These are phyloP conservation scores for Articulospora tetracladia DNA, from an alignment of 495 filamentous ascomycete species.

Conservation along the genomic window DNA sequence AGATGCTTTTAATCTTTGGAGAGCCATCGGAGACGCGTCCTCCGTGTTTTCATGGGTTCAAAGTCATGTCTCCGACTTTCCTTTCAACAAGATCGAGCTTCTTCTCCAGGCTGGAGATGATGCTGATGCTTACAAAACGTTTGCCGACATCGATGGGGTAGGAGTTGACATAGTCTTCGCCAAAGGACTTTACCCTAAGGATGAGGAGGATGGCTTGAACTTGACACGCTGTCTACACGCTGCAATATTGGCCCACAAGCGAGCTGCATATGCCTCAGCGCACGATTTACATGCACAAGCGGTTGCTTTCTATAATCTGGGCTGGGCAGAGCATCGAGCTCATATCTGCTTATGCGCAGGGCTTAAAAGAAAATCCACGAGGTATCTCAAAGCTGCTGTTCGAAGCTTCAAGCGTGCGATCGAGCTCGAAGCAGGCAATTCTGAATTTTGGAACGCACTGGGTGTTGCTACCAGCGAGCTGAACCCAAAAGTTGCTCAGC, in stretches of 20 bases:
- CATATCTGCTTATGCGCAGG: conserved; percentile 55
- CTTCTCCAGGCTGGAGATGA: conserved; percentile 54
- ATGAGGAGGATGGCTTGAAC: conserved; percentile 42
- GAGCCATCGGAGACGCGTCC: conserved; percentile 85
- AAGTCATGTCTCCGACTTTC: conserved; percentile 53
- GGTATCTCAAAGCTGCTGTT: conserved; percentile 75
- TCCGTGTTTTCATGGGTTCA: conserved; percentile 77
- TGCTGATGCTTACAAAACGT: conserved; percentile 50
- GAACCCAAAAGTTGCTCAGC: conserved; percentile 86
- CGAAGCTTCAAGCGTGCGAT: conserved; percentile 96
- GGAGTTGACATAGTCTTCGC: conserved; percentile 44
- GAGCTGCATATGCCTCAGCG: conserved; percentile 68
- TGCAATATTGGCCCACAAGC: conserved; percentile 81
- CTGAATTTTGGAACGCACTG: conserved; percentile 97
- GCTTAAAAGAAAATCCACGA: conserved; percentile 47
- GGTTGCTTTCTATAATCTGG: conserved; percentile 94
- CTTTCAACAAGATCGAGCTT: conserved; percentile 44
- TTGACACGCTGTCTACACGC: conserved; percentile 53
- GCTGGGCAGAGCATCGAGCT: conserved; percentile 85
- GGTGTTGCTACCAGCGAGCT: conserved; percentile 82
- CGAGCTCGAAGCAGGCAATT: conserved; percentile 89
- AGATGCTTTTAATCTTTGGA: conserved; percentile 92
- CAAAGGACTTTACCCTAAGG: conserved; percentile 36
- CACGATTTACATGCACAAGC: conserved; percentile 87
- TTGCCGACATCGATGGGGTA: conserved; percentile 70